Conservation (phyloP, 1,284 basidiomycete genomes). For the Rhodotorula sp. region DNA sequence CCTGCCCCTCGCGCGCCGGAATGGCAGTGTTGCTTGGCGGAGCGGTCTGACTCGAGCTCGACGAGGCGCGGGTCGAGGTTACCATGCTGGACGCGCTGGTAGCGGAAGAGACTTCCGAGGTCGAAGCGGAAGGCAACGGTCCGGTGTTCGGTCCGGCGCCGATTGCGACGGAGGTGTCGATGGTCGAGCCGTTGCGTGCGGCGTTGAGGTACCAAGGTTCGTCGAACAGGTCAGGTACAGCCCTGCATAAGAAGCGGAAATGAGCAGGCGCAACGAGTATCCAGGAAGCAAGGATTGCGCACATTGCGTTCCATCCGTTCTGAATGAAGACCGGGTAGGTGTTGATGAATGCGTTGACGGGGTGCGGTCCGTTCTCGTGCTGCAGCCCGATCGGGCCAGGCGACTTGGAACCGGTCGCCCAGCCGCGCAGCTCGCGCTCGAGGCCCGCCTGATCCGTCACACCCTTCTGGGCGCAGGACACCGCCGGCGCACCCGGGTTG, state of each 20-base stretch:
- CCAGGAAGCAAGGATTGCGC: background rate
- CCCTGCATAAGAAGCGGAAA: background rate
- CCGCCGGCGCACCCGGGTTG: background rate
- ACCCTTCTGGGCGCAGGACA: conserved; percentile 15
- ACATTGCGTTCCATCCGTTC: conserved; percentile 32
- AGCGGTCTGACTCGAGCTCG: background rate
- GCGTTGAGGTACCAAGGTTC: conserved; percentile 24
- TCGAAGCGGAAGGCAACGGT: conserved; percentile 5
- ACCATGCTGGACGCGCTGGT: background rate
- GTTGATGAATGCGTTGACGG: conserved; percentile 68
- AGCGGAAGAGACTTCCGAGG: conserved; percentile 1
- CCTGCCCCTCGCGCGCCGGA: no score
- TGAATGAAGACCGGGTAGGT: conserved; percentile 57
- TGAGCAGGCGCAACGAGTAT: background rate
- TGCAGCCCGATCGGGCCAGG: conserved; percentile 64
- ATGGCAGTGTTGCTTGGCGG: no score
- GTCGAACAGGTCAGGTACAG: conserved; percentile 24
- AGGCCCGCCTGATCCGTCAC: conserved; percentile 20
- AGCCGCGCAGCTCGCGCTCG: conserved; percentile 17
- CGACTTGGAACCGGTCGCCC: conserved; percentile 18
- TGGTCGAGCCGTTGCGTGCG: conserved; percentile 4
- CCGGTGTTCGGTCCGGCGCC: conserved; percentile 12
- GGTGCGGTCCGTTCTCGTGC: conserved; percentile 70
- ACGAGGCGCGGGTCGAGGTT: background rate
- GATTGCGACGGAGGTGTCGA: conserved; percentile 8